Conservation (phyloP, 306 rosid species). For the Bauhinia variegata region DNA sequence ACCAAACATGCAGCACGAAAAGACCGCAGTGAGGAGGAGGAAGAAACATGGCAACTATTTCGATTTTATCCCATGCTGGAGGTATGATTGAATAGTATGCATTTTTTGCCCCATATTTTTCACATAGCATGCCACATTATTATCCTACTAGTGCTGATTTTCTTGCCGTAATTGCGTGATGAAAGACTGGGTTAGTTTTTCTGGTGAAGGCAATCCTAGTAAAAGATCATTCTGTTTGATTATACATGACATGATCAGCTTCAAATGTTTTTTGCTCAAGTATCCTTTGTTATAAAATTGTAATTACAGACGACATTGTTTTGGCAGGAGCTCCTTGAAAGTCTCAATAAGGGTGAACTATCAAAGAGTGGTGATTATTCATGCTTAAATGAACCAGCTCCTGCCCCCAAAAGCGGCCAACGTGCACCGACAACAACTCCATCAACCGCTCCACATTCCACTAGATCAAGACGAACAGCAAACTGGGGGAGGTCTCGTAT, state of each 20-base stretch:
- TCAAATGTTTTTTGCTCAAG: neutral
- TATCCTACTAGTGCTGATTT: neutral
- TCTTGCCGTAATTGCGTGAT: neutral
- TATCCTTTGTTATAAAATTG: conserved; percentile 17
- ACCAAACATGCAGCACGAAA: conserved; percentile 75
- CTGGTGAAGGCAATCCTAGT: conserved; percentile 9
- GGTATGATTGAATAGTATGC: conserved; percentile 50
- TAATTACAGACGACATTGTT: conserved; percentile 4
- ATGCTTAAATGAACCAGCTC: conserved; percentile 61
- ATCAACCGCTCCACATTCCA: conserved; percentile 62
- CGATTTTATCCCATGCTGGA: conserved; percentile 90
- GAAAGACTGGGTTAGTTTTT: neutral
- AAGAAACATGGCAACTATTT: conserved; percentile 88
- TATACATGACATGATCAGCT: conserved; percentile 2
- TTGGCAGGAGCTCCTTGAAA: conserved; percentile 77
- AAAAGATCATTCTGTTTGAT: conserved; percentile 20
- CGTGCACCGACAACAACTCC: conserved; percentile 41
- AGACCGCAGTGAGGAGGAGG: conserved; percentile 77
- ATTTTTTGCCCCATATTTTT: conserved; percentile 16
- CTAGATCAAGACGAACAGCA: conserved; percentile 86
- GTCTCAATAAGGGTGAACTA: conserved; percentile 65
- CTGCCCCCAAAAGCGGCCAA: conserved; percentile 25
- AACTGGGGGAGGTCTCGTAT: conserved; percentile 72
- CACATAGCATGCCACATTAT: neutral
- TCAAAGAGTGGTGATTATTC: conserved; percentile 75